phyloP scores from a whole-genome alignment of 441 rosid genomes.

The Melastoma candidum region DNA sequence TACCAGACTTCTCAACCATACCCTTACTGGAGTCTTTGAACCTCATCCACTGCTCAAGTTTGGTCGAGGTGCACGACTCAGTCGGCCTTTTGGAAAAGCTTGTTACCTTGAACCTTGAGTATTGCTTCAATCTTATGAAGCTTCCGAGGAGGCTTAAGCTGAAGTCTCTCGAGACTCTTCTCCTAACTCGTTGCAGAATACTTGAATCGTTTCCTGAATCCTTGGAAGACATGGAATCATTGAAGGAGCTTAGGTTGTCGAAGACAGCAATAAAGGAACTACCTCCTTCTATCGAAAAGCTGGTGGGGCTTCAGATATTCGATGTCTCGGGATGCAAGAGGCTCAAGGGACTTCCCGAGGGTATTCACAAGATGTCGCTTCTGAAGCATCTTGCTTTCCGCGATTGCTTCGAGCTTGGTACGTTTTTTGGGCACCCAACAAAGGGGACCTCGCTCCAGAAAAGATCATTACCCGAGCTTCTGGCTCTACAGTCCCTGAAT shows the following conservation, averaged over 20 bases:
- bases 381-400: constrained; percentile 8
- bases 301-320: constrained; percentile 4
- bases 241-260: constrained; percentile 14
- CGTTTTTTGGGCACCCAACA: constrained; percentile 6
- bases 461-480: constrained; percentile 9
- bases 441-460: not conserved
- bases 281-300: constrained; percentile 9
- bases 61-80: constrained; percentile 24
- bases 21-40: constrained; percentile 18
- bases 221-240: constrained; percentile 15
- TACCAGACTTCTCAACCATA: constrained; percentile 16
- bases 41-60: constrained; percentile 19
- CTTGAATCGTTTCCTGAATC: constrained; percentile 16
- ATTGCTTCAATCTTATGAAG: constrained; percentile 22
- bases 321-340: constrained; percentile 13
- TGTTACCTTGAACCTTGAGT: constrained; percentile 19
- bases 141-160: constrained; percentile 21
- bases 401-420: constrained; percentile 9
- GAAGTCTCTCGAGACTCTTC: constrained; percentile 16
- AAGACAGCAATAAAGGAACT: constrained; percentile 11
- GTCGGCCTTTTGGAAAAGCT: constrained; percentile 27
- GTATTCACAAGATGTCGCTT: constrained; percentile 5
- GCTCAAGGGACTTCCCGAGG: constrained; percentile 9
- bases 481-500: constrained; percentile 7
- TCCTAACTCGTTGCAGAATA: constrained; percentile 15